Evolutionary conservation across 2,329 filamentous ascomycete genomes (phyloP), one percentile per base, ranked within the genome.

Genomic region (Phaeosphaeriaceae sp.): DNA sequence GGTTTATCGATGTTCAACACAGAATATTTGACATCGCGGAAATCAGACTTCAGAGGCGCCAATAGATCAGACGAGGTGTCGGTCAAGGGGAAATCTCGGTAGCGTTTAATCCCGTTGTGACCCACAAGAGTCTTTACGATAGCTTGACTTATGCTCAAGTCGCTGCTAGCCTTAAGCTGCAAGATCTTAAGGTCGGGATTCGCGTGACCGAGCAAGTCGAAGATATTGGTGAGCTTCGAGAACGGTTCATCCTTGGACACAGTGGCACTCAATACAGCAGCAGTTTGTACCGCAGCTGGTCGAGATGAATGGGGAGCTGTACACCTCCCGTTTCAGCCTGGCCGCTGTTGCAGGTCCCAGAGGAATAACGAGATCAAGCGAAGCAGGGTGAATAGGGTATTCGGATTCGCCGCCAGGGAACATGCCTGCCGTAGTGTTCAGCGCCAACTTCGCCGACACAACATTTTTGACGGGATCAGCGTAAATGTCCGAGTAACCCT

Each of bases 141-240:
- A 11, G 44, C 26, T 3, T 42, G n/a, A 4, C 42, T 29, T 4
- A 54, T 55, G 4, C 56, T 42, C 16, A 41, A 48, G 13, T 53
- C 26, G 3, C 50, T 58, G 6, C 60, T 57, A 3, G 50, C 52
- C 2, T 55, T 54, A 23, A 75, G 30, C 43, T 77, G 73, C 0
- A 76, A 35, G 9, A 76, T 63, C 1, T 49, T 64, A 2, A 73
- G 56, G 1, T 38, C 32, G 1, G 74, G 74, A 17, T 61, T 73
- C 46, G 70, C 72, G 49, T 76, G 70, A 0, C 65, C 71, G 1
- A 74, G 44, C 0, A 75, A 48, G 39, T 76, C 67, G 5, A 77
- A 43, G 1, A 73, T 12, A 2, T 37, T 18, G n/a, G 39, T 12
- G 3, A 66, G 38, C 23, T 51, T 54, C n/a, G 47, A 29, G 32